Conservation (phyloP, 2,329 filamentous ascomycete genomes). For the Metarhizium guizhouense region DNA sequence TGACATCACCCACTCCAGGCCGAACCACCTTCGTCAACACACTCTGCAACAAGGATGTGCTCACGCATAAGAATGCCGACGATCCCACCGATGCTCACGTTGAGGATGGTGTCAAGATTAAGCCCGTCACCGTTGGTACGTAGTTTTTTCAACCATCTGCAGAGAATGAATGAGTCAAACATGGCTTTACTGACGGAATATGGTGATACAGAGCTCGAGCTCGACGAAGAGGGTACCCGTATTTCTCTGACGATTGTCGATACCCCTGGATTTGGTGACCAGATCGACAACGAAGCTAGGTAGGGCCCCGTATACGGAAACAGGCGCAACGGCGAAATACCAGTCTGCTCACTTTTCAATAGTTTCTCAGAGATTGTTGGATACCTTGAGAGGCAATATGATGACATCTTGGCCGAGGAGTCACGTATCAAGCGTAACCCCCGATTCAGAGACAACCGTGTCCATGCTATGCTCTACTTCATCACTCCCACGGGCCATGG, state of each 20-base stretch:
- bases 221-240: conserved; percentile 96
- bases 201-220: conserved; percentile 62
- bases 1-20: conserved; percentile 39
- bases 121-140: conserved; percentile 91
- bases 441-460: conserved; percentile 97
- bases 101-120: conserved; percentile 97
- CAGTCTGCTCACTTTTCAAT: not conserved
- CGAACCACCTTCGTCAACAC: conserved; percentile 99
- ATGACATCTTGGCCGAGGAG: conserved; percentile 98
- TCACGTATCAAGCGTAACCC: conserved; percentile 99
- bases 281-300: conserved; percentile 99
- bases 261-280: conserved; percentile 95
- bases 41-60: conserved; percentile 88
- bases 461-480: conserved; percentile 97
- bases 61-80: conserved; percentile 85
- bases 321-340: not conserved
- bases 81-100: conserved; percentile 81
- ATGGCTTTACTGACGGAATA: not conserved
- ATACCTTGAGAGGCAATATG: conserved; percentile 98
- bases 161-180: not conserved
- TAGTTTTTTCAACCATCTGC: conserved; percentile 1
- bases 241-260: conserved; percentile 98
- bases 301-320: conserved; percentile 29
- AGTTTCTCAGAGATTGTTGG: conserved; percentile 97
- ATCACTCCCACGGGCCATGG: conserved; percentile 97